Base-by-base conservation (phyloP, 768 basidiomycete genomes). In the Tulasnella sp. region DNA sequence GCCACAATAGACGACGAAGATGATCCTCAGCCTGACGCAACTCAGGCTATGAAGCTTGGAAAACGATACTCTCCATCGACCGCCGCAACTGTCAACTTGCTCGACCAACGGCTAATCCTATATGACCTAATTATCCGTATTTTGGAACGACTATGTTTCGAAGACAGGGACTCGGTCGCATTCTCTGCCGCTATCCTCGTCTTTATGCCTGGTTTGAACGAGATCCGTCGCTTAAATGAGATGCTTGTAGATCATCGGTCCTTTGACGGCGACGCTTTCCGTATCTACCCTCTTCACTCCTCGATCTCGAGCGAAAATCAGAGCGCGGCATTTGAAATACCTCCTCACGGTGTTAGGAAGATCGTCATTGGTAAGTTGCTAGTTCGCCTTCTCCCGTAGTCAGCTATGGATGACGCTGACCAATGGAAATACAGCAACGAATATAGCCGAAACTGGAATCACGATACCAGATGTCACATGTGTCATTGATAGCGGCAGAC, bases 401-500 rank as follows among this genome's bases (percentile, higher is more conserved):
- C n/a, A n/a, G n/a, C n/a, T n/a, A n/a, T n/a, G n/a, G n/a, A n/a
- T n/a, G n/a, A n/a, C n/a, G n/a, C n/a, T n/a, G n/a, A 41, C 59
- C 9, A 38, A 44, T 65, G 21, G 17, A 27, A 1, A 56, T 31
- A 17, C 62, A 91, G 88, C 88, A 2, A 91, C 90, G 31, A 91
- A 94, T 67, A 91, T 93, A 65, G 87, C 91, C 15, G 94, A 99
- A 71, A 99, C 94, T 12, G 94, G 94, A 21, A 89, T 99, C 56
- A 99, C 96, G 1, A 99, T 99, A 57, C 94, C 94, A 4, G 96
- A 99, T 65, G 88, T 96, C 60, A 94, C 92, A 8, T 92, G 91
- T 64, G 94, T 97, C 22, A 91, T 98, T 61, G 94, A 99, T 67
- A 81, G 84, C 0, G 92, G 93, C 49, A 92, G 88, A 66, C 92